Evolutionary conservation across 2,329 filamentous ascomycete species (phyloP), one percentile per base, ranked within the genome.

Genomic region (Hymenoscyphus fructigenus): DNA sequence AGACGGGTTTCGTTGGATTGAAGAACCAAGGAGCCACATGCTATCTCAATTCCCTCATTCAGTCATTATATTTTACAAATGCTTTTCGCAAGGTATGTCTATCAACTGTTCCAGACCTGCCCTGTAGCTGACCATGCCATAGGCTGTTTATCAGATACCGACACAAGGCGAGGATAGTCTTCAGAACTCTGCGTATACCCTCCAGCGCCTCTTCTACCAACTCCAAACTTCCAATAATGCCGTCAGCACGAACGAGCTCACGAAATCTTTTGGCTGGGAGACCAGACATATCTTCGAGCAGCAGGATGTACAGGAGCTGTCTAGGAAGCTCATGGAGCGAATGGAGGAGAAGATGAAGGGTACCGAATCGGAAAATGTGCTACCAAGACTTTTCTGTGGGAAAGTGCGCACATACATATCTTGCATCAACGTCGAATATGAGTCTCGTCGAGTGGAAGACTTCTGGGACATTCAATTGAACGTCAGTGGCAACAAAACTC

Each of bases 401-500:
- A 98, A 98, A 79, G 93, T 96, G 78, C 98, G 98, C 81, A 99
- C 95, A 0, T 99, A 98, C 78, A 96, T 99, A 69, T 96, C 92
- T 26, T 99, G 96, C 80, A 97, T 99, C 77, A 95, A 99, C 77
- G 96, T 99, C 67, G 89, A 96, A 73, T 99, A 97, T 80, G 94
- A 98, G 80, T 97, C 93, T 26, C 97, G 93, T 67, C 87, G 94
- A 67, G 87, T 95, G 70, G 95, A 99, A 78, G 96, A 99, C 72
- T 99, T 97, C 77, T 99, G 95, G 95, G 95, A 99, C 76, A 92
- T 99, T 66, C 95, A 99, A 76, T 86, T 99, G 71, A 99, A 98
- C 71, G 96, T 99, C 60, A 91, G 91, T 68, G 93, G 93, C 36
- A 97, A 97, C 83, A 93, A 92, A 79, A 94, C 91, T 67, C 82